phyloP scores from a whole-genome alignment of 2,329 filamentous ascomycete species.

The Sphaerulina musiva region DNA sequence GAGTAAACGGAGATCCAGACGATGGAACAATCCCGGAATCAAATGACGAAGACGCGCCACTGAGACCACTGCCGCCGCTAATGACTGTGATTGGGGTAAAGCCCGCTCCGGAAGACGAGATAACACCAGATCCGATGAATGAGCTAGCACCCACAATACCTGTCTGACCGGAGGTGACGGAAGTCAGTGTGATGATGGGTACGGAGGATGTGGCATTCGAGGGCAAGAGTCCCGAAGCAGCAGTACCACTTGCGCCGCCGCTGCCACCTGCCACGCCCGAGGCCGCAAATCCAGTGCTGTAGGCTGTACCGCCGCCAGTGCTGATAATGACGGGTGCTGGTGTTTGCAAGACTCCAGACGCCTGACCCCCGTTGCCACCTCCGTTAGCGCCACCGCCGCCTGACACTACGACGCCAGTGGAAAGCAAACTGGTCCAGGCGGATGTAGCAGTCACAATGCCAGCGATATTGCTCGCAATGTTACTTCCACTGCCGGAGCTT shows the following conservation, averaged over 20 bases:
- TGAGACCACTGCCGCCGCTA: background rate
- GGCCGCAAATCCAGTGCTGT: conserved; percentile 20
- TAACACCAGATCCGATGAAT: conserved; percentile 6
- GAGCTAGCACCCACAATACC: conserved; percentile 9
- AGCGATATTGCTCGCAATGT: conserved; percentile 13
- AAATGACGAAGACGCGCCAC: conserved; percentile 1
- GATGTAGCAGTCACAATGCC: conserved; percentile 21
- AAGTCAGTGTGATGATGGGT: conserved; percentile 9
- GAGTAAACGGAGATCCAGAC: conserved; percentile 3
- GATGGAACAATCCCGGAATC: background rate
- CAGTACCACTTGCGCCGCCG: conserved; percentile 15
- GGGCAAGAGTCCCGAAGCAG: conserved; percentile 9
- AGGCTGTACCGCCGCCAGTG: conserved; percentile 21
- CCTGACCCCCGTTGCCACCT: conserved; percentile 11
- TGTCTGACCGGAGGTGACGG: conserved; percentile 7
- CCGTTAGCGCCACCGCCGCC: conserved; percentile 12
- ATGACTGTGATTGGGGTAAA: background rate
- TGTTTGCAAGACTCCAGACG: conserved; percentile 15
- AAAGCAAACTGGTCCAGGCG: conserved; percentile 17
- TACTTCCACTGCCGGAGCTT: conserved; percentile 18
- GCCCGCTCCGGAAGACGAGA: background rate
- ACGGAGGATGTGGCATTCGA: conserved; percentile 6
- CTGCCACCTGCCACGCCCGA: conserved; percentile 19
- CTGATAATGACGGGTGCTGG: conserved; percentile 17
- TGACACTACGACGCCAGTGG: conserved; percentile 18